Evolutionary conservation across 345 rosid species (phyloP), one percentile per base, ranked within the genome.

Genomic region (Eucalyptus polyanthemos): DNA sequence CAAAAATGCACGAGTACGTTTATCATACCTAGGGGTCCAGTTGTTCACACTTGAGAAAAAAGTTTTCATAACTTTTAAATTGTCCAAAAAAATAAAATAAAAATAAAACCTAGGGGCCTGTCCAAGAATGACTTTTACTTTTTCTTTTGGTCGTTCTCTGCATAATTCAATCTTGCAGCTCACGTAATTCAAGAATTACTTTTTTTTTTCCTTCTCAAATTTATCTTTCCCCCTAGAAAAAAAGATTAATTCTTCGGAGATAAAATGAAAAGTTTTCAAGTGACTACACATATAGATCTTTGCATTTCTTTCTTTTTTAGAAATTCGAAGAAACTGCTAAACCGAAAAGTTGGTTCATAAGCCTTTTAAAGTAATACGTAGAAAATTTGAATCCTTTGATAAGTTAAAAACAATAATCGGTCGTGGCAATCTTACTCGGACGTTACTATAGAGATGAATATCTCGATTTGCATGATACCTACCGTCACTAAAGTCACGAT

Each of bases 311-410:
- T 22, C 27, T 22, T 4, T 54, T 2, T 0, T 4, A 54, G 12
- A 60, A 1, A 60, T 60, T 60, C 0, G 67, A 60, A 27, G 31
- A 60, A 3, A 60, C 0, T 60, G 31, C 31, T 60, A 27, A 60
- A 27, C 67, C 2, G 8, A 60, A 60, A 9, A 25, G 8, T 60
- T 27, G 4, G 31, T 60, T 60, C 69, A 27, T 29, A n/a, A 65
- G 0, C n/a, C 0, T n/a, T 65, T n/a, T 65, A 29, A 6, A 27
- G 34, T 62, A 27, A 62, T 2, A 5, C 31, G 0, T 13, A 6
- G 2, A 29, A 62, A 62, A 62, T 29, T 62, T 29, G 15, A 29
- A 62, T 29, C 34, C 7, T 25, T 58, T 58, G 11, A 60, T 12
- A n/a, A 65, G 76, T 15, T 65, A n/a, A 65, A n/a, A 65, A n/a